Evolutionary conservation across 2,329 filamentous ascomycete genomes (phyloP), one percentile per base, ranked within the genome.

Genomic region (Colletotrichum lupini): DNA sequence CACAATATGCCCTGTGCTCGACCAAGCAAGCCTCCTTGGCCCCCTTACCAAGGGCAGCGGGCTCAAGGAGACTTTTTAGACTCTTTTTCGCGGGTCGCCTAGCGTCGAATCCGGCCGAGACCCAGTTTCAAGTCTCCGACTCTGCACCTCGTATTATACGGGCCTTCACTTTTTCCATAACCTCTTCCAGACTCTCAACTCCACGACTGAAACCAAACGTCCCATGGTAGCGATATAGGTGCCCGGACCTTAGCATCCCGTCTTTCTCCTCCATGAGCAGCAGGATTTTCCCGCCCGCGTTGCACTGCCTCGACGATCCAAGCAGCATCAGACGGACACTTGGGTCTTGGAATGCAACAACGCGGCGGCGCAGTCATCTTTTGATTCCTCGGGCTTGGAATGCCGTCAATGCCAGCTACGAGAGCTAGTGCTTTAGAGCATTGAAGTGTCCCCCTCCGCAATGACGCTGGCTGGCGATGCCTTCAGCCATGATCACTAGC

Each of bases 171-270:
- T 61, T 49, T 65, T 70, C 70, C 60, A 65, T 16, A 46, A 42
- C 68, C 58, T 46, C 35, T n/a, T 28, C 53, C n/a, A 42, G 52
- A 19, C 53, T 58, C 53, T 55, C 60, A 64, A 56, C 67, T 56
- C 67, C 67, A 73, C 60, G 70, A 69, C 67, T 73, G 70, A 73
- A 70, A 73, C 70, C 60, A 59, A 60, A 65, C 59, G 67, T 69
- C 61, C 55, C 70, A 73, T 70, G 70, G 70, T 61, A 46, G 56
- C 67, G 49, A 66, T 52, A 73, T 61, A 69, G 60, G 67, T n/a
- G 35, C 60, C 67, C 35, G 46, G 60, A 16, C 49, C 55, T 73
- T 73, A 73, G 56, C 67, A 62, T 73, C 60, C 67, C 52, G 30
- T 70, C 67, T 61, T 70, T 22, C 55, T n/a, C 26, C 42, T 37